These are phyloP conservation scores for Posidonia oceanica DNA, from an alignment of 116 monocot species.

Conservation along the genomic window DNA sequence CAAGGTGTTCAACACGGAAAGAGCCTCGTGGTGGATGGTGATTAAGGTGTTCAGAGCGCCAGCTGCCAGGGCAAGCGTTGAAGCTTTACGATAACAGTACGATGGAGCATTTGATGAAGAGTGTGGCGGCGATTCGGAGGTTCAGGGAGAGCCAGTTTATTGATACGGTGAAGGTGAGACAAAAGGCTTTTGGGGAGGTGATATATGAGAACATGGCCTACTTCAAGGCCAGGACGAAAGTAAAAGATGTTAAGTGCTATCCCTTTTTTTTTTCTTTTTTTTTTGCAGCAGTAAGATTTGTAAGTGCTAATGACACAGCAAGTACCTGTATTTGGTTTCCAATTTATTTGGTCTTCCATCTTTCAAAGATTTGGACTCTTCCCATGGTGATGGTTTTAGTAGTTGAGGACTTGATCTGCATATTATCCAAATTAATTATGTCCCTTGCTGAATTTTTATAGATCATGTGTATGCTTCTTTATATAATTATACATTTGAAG, in stretches of 20 bases:
- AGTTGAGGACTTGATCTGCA: too few relatives aligned
- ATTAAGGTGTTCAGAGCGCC: constrained; percentile 58
- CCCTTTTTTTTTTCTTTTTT: too few relatives aligned
- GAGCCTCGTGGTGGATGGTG: constrained; percentile 72
- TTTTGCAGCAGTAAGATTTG: too few relatives aligned
- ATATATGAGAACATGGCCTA: constrained; percentile 72
- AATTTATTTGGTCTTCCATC: too few relatives aligned
- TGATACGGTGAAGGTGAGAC: constrained; percentile 68
- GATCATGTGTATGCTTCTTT: too few relatives aligned
- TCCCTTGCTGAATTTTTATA: too few relatives aligned
- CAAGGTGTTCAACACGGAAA: constrained; percentile 77
- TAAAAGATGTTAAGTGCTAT: constrained; percentile 65
- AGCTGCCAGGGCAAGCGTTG: constrained; percentile 85
- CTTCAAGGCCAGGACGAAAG: constrained; percentile 76
- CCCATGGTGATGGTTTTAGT: too few relatives aligned
- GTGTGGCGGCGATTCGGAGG: constrained; percentile 61
- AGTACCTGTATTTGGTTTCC: too few relatives aligned
- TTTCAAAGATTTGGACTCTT: too few relatives aligned
- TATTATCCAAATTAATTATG: too few relatives aligned
- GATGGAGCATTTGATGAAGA: constrained; percentile 85
- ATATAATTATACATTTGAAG: too few relatives aligned
- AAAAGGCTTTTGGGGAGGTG: constrained; percentile 74
- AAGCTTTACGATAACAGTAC: constrained; percentile 81
- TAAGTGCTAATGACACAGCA: too few relatives aligned
- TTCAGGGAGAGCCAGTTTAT: constrained; percentile 69